phyloP scores from a whole-genome alignment of 306 rosid species.

The Arachis hypogaea region DNA sequence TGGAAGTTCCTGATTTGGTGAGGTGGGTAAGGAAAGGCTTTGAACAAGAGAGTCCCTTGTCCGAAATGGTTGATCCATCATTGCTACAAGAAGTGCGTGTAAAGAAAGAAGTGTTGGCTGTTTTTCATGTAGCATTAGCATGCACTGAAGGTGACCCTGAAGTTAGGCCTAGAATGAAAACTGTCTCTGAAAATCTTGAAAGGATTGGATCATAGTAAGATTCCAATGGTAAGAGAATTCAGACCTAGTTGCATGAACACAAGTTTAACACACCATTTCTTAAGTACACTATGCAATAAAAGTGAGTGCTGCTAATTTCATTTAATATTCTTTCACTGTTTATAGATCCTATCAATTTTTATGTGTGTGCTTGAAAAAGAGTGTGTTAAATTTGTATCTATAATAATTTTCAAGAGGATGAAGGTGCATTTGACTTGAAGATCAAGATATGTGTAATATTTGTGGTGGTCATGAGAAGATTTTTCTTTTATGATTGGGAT shows the following conservation, averaged over 20 bases:
- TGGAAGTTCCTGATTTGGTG: slow-evolving; percentile 78
- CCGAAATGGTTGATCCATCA: slow-evolving; percentile 88
- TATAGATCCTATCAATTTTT: too few relatives aligned
- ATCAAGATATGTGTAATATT: slow-evolving; percentile 30
- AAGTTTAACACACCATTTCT: too few relatives aligned
- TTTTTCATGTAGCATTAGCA: slow-evolving; percentile 82
- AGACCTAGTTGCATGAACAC: too few relatives aligned
- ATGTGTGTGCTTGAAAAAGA: too few relatives aligned
- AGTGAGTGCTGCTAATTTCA: too few relatives aligned
- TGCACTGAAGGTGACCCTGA: slow-evolving; percentile 96
- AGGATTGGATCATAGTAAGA: slow-evolving; percentile 53
- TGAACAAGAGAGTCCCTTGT: slow-evolving; percentile 84
- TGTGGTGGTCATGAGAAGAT: slow-evolving; percentile 36
- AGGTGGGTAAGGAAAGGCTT: slow-evolving; percentile 91
- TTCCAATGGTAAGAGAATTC: background rate
- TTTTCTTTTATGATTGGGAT: slow-evolving; percentile 11
- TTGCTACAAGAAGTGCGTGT: slow-evolving; percentile 87
- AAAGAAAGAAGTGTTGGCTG: slow-evolving; percentile 89
- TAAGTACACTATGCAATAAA: too few relatives aligned
- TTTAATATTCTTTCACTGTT: too few relatives aligned
- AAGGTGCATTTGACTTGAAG: slow-evolving; percentile 24
- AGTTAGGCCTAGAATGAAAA: slow-evolving; percentile 85
- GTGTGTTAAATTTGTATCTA: too few relatives aligned
- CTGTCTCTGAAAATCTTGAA: slow-evolving; percentile 83
- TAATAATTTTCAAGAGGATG: background rate